Evolutionary conservation across 2,329 filamentous ascomycete species (phyloP).

Genomic region (Phialemonium atrogriseum): DNA sequence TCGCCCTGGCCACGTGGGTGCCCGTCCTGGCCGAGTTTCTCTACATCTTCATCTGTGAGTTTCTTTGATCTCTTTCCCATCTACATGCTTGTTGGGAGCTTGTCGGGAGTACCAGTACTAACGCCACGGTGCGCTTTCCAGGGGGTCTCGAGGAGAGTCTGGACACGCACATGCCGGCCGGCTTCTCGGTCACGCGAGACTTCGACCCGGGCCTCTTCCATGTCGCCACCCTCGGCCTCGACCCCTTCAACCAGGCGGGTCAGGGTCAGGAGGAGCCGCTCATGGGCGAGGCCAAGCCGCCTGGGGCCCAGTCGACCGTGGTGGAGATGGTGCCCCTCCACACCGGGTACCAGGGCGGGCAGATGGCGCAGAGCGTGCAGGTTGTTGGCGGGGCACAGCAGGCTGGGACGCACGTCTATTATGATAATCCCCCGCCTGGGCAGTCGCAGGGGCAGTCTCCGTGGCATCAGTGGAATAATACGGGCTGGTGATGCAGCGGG

Average conservation of each 20-base stretch:
- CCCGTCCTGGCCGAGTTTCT: constrained; percentile 13
- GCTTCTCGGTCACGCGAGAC: constrained; percentile 1
- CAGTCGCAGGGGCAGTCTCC: neutral
- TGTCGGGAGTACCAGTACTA: neutral
- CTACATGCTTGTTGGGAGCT: neutral
- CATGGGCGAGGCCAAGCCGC: constrained; percentile 1
- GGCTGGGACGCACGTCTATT: too few relatives aligned
- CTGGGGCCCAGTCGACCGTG: neutral
- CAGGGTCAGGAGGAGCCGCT: constrained; percentile 1
- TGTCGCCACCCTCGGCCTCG: constrained; percentile 2
- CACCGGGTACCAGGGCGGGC: neutral
- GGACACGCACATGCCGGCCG: constrained; percentile 2
- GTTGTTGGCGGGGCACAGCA: too few relatives aligned
- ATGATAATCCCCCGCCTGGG: neutral
- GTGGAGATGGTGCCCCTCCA: constrained; percentile 1
- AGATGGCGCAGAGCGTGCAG: neutral
- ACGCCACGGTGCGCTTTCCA: neutral
- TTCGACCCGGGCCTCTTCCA: neutral
- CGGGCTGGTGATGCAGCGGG: neutral
- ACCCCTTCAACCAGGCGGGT: constrained; percentile 1
- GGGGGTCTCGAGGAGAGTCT: constrained; percentile 3
- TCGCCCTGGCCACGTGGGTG: constrained; percentile 16
- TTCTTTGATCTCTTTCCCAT: too few relatives aligned
- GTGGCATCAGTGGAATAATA: constrained; percentile 3
- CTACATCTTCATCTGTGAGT: constrained; percentile 15